Conservation (phyloP, 495 filamentous ascomycete species). For the Echria macrotheca region DNA sequence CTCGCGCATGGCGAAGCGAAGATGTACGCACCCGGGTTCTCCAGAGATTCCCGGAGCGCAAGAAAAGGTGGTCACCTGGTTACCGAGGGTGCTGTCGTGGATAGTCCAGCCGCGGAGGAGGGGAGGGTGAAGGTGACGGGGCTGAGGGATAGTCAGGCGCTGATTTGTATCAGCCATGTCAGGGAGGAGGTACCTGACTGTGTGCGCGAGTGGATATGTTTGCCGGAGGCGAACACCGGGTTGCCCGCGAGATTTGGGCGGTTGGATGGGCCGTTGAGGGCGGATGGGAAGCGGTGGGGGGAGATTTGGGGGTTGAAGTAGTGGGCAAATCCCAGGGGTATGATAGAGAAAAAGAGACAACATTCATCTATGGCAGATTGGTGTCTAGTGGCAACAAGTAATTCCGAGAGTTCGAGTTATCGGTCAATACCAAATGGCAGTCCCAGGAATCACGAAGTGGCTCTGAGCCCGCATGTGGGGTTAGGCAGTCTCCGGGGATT, state of each 20-base stretch:
- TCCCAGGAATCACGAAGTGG: too few species aligned
- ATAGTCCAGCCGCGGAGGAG: slow-evolving; percentile 33
- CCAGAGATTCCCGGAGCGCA: slow-evolving; percentile 12
- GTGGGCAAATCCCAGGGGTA: too few species aligned
- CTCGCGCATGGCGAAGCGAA: slow-evolving; percentile 56
- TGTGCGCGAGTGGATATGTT: slow-evolving; percentile 72
- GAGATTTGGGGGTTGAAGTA: slow-evolving; percentile 65
- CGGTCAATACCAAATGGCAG: too few species aligned
- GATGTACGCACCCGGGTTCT: slow-evolving; percentile 18
- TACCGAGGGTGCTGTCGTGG: slow-evolving; percentile 27
- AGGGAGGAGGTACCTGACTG: slow-evolving; percentile 80
- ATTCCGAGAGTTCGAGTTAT: too few species aligned
- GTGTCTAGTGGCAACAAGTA: too few species aligned
- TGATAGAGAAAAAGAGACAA: too few species aligned
- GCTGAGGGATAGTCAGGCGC: slow-evolving; percentile 62
- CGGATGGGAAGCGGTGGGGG: slow-evolving; percentile 49
- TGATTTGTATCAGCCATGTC: slow-evolving; percentile 85
- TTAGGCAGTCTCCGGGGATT: too few species aligned
- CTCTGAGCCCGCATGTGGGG: too few species aligned
- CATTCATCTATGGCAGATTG: too few species aligned
- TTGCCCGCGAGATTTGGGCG: slow-evolving; percentile 51
- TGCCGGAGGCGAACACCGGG: slow-evolving; percentile 60
- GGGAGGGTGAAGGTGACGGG: slow-evolving; percentile 44
- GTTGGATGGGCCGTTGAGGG: slow-evolving; percentile 50
- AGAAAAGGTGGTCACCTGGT: slow-evolving; percentile 5